Evolutionary conservation across 805 yeast genomes (phyloP).

Genomic region (Candida saitoana): DNA sequence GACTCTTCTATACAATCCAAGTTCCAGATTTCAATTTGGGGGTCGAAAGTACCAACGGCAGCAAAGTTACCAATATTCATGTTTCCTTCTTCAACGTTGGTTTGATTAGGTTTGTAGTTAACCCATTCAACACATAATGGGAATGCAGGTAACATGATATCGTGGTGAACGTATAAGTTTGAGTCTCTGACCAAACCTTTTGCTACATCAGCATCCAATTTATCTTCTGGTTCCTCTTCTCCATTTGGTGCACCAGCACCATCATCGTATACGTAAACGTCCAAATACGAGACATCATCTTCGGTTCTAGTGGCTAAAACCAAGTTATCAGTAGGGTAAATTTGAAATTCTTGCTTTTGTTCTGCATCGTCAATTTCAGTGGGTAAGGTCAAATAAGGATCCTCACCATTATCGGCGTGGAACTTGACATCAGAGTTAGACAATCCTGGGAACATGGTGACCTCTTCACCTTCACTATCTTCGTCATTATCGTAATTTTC

Average conservation of each 20-base stretch:
- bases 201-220: slow-evolving; percentile 67
- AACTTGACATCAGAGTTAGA: slow-evolving; percentile 55
- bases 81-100: slow-evolving; percentile 24
- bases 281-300: slow-evolving; percentile 88
- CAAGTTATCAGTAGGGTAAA: slow-evolving; percentile 86
- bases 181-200: slow-evolving; percentile 69
- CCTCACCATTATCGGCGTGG: slow-evolving; percentile 48
- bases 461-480: slow-evolving; percentile 53
- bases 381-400: slow-evolving; percentile 62
- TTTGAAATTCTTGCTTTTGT: slow-evolving; percentile 79
- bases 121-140: slow-evolving; percentile 97
- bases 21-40: slow-evolving; percentile 96
- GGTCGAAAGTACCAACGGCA: slow-evolving; percentile 95
- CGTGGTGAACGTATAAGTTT: slow-evolving; percentile 89
- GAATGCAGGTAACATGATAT: slow-evolving; percentile 93
- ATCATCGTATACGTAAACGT: slow-evolving; percentile 92
- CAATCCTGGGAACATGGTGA: slow-evolving; percentile 70
- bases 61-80: slow-evolving; percentile 79
- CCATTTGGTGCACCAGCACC: slow-evolving; percentile 80
- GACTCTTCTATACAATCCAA: slow-evolving; percentile 89
- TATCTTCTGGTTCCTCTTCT: slow-evolving; percentile 65
- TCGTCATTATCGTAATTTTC: slow-evolving; percentile 77
- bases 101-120: slow-evolving; percentile 60
- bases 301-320: slow-evolving; percentile 91
- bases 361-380: slow-evolving; percentile 62